phyloP scores from a whole-genome alignment of 345 rosid genomes.

The Linum tenue region DNA sequence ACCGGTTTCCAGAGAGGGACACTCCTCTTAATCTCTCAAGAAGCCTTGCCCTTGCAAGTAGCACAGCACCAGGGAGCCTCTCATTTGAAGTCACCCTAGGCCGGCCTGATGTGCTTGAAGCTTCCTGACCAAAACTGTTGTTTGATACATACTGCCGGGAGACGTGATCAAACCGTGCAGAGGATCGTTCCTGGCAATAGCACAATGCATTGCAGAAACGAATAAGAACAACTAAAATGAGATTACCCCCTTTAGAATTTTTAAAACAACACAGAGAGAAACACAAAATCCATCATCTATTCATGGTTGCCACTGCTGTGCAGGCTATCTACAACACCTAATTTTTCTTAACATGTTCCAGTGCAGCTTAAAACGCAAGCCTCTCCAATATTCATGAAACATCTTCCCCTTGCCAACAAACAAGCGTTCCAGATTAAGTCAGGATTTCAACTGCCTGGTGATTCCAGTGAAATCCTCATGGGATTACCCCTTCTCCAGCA shows the following conservation, averaged over 20 bases:
- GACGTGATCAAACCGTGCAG: conserved; percentile 32
- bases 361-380: no score
- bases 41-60: conserved; percentile 89
- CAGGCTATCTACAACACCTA: no score
- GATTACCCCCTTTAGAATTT: no score
- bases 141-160: conserved; percentile 27
- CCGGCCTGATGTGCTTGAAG: conserved; percentile 28
- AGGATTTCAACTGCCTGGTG: no score
- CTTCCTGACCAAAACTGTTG: conserved; percentile 30
- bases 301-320: background rate
- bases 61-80: conserved; percentile 88
- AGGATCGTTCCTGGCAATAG: conserved; percentile 42
- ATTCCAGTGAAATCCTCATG: no score
- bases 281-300: background rate
- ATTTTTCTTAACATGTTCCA: no score
- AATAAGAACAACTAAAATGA: background rate
- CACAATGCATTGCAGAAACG: conserved; percentile 5
- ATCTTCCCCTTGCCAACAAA: no score
- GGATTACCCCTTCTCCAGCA: no score
- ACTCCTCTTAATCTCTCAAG: conserved; percentile 83
- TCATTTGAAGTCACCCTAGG: conserved; percentile 36
- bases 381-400: no score
- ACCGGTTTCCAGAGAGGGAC: conserved; percentile 61
- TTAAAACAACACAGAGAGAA: background rate
- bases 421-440: no score